A percentile compares a stretch with the other conserved stretches of the same genome.
These are phyloP conservation scores for Rutstroemia sp. DNA, from an alignment of 2,329 filamentous ascomycete species.

Conservation along the genomic window DNA sequence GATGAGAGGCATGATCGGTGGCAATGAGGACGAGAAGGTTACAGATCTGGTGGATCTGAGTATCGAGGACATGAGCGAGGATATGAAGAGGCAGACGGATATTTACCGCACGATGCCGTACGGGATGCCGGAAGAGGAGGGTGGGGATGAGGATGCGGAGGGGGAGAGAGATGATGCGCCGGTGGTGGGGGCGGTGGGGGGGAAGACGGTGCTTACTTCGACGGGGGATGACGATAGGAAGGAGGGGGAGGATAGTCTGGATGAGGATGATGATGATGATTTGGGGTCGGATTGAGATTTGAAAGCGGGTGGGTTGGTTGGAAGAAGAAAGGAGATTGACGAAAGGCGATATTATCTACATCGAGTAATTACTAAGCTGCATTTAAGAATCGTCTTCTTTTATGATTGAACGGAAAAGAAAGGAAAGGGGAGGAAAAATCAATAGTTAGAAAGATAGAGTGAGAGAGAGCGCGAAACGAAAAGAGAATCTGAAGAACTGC, in stretches of 20 bases:
- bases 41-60: slow-evolving; percentile 9
- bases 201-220: not conserved
- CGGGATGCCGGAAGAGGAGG: slow-evolving; percentile 1
- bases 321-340: not conserved
- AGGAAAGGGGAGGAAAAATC: no score
- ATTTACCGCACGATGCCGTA: not conserved
- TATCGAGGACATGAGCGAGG: not conserved
- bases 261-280: not conserved
- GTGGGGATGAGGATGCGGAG: not conserved
- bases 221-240: slow-evolving; percentile 4
- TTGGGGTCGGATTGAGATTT: not conserved
- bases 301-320: not conserved
- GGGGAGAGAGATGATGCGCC: not conserved
- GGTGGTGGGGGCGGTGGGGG: not conserved
- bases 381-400: no score
- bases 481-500: no score
- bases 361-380: no score
- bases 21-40: not conserved
- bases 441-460: no score
- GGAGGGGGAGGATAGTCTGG: slow-evolving; percentile 5
- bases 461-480: no score
- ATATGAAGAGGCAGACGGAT: slow-evolving; percentile 6
- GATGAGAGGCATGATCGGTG: slow-evolving; percentile 10
- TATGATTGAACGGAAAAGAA: no score
- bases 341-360: no score